Evolutionary conservation across 805 yeast genomes (phyloP), one percentile per base, ranked within the genome.

Genomic region (Teunomyces panamensis): DNA sequence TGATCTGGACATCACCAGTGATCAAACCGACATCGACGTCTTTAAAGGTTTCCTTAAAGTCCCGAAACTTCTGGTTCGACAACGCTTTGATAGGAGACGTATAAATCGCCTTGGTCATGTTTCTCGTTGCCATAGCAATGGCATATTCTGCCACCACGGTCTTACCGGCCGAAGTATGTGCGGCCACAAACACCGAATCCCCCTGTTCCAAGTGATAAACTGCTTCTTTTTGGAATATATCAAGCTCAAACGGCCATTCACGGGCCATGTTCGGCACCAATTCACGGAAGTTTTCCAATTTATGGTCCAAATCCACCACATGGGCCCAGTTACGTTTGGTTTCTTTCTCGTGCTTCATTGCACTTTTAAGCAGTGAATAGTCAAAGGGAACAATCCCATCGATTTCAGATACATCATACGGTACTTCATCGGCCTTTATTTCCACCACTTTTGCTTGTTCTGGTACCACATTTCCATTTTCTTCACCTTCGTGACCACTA

Each of bases 71-170:
- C 62, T 89, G 97, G 65, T 89, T 89, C 9, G 95, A 86, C 53
- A 89, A 70, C 0, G 96, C 96, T 62, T 89, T 89, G 56, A 89
- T 89, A 16, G 99, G 99, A 0, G 97, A 91, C 0, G 99, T 92
- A 65, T 92, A 92, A 43, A 92, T 94, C 1, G 96, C 89, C 63
- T 91, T 92, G 9, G 98, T 92, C 97, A 91, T 91, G 63, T 94
- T 92, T 62, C 96, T 76, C 51, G 84, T 80, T 1, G 98, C 95
- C 96, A 92, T 85, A 3, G 98, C 96, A 65, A 92, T 94, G 3
- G 98, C 98, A 63, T 92, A 92, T 63, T 92, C 99, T 0, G 99
- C 99, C 24, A 94, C 96, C 3, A 92, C 99, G 0, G 99, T 92
- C 62, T 92, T 92, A 68, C 99, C 99, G 0, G 99, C 99, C 3